Conservation (phyloP, 768 basidiomycete species). For the Collybia nuda region DNA sequence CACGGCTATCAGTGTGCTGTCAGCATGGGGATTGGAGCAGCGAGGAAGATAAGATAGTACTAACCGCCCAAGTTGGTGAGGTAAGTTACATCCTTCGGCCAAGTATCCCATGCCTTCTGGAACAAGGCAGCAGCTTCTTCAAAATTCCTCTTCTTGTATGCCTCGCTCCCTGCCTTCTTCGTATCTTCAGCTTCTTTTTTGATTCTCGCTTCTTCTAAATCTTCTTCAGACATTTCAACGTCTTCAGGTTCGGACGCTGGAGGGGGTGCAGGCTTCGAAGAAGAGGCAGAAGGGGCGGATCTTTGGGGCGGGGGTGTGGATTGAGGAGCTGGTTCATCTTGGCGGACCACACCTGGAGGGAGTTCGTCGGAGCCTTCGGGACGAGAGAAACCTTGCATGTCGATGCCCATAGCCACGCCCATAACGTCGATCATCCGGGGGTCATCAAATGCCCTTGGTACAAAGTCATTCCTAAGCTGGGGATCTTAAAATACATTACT, state of each 20-base stretch:
- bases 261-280: slow-evolving; percentile 41
- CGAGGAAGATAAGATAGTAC: slow-evolving; percentile 13
- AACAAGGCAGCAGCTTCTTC: slow-evolving; percentile 74
- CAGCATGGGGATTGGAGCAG: neutral
- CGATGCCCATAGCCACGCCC: slow-evolving; percentile 90
- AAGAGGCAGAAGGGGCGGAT: slow-evolving; percentile 44
- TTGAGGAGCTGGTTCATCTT: slow-evolving; percentile 24
- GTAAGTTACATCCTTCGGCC: slow-evolving; percentile 92
- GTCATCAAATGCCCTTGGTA: slow-evolving; percentile 62
- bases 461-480: slow-evolving; percentile 1
- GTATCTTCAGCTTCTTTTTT: slow-evolving; percentile 79
- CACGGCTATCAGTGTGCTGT: slow-evolving; percentile 54
- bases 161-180: slow-evolving; percentile 76
- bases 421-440: slow-evolving; percentile 93
- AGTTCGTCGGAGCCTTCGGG: slow-evolving; percentile 83
- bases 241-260: slow-evolving; percentile 48
- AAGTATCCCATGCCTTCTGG: slow-evolving; percentile 87
- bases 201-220: slow-evolving; percentile 66
- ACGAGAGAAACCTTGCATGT: slow-evolving; percentile 83
- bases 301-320: slow-evolving; percentile 35
- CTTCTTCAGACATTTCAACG: slow-evolving; percentile 67
- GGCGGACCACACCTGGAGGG: slow-evolving; percentile 52
- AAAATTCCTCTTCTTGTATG: slow-evolving; percentile 88
- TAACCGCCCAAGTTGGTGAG: slow-evolving; percentile 86
- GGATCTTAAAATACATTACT: slow-evolving; percentile 15